These are phyloP conservation scores for Eucalyptus virginea DNA, from an alignment of 345 rosid genomes.

Conservation along the genomic window DNA sequence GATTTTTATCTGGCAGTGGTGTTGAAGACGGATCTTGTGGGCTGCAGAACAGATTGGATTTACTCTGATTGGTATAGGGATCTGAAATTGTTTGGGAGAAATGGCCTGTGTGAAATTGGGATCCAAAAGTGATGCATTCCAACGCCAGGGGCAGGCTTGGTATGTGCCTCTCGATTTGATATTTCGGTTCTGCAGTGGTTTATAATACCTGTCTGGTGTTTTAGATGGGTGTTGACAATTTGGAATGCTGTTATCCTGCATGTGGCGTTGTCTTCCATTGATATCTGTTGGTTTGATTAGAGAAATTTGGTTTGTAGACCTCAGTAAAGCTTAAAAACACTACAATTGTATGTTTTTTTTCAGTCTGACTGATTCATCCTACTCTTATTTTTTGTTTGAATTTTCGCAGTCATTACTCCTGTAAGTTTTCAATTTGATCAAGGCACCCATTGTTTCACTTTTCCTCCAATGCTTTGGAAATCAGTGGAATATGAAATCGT, in stretches of 20 bases:
- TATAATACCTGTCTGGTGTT: neutral
- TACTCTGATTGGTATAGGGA: neutral
- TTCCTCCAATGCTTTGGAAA: neutral
- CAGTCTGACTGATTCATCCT: neutral
- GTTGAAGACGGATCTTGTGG: neutral
- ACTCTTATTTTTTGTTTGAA: neutral
- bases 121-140: slow-evolving; percentile 87
- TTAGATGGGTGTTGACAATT: neutral
- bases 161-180: slow-evolving; percentile 9
- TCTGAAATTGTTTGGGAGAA: neutral
- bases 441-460: neutral
- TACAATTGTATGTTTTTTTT: neutral
- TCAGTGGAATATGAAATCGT: neutral
- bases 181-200: neutral
- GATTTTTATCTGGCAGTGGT: neutral
- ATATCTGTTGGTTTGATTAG: neutral
- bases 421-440: neutral
- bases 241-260: neutral
- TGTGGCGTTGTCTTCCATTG: neutral
- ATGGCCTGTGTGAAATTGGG: slow-evolving; percentile 97
- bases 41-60: neutral
- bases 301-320: neutral
- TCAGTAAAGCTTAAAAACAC: neutral
- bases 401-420: neutral
- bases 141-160: slow-evolving; percentile 98